These are phyloP conservation scores for Diaporthe australafricana DNA, from an alignment of 2,329 filamentous ascomycete species.

Conservation along the genomic window DNA sequence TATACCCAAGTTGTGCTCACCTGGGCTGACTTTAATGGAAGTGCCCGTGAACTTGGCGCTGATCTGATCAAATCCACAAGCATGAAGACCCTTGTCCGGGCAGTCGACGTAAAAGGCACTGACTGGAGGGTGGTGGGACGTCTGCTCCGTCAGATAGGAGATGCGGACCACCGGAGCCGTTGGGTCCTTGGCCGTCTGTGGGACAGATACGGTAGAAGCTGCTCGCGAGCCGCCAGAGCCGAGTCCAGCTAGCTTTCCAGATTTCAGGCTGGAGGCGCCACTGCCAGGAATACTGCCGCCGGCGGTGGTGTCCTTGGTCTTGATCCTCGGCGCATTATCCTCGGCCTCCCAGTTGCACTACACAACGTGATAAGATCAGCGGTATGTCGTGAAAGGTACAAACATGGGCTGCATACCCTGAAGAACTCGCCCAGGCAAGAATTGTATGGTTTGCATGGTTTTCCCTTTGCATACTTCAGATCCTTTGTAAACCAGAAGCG, in stretches of 20 bases:
- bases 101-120: conserved; percentile 96
- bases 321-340: conserved; percentile 77
- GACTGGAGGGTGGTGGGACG: conserved; percentile 96
- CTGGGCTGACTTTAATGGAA: conserved; percentile 89
- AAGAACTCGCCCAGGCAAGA: conserved; percentile 98
- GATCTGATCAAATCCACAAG: conserved; percentile 93
- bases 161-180: conserved; percentile 74
- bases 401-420: conserved; percentile 68
- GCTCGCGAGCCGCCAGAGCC: conserved; percentile 52
- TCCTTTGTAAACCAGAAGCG: conserved; percentile 99
- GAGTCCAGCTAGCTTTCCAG: conserved; percentile 47
- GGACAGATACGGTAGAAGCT: conserved; percentile 63
- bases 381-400: background rate
- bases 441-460: conserved; percentile 99
- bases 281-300: conserved; percentile 50
- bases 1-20: conserved; percentile 94
- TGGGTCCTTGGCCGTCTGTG: conserved; percentile 57
- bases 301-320: conserved; percentile 58
- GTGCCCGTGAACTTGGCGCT: conserved; percentile 98
- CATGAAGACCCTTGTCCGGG: conserved; percentile 87
- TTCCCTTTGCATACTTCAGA: conserved; percentile 97
- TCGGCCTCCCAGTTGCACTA: conserved; percentile 97
- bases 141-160: conserved; percentile 97
- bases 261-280: conserved; percentile 61
- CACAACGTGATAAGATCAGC: conserved; percentile 37